A percentile compares a stretch with the other conserved stretches of the same genome.
Conservation (phyloP, 2,329 filamentous ascomycete species). For the Macrophomina phaseolina region DNA sequence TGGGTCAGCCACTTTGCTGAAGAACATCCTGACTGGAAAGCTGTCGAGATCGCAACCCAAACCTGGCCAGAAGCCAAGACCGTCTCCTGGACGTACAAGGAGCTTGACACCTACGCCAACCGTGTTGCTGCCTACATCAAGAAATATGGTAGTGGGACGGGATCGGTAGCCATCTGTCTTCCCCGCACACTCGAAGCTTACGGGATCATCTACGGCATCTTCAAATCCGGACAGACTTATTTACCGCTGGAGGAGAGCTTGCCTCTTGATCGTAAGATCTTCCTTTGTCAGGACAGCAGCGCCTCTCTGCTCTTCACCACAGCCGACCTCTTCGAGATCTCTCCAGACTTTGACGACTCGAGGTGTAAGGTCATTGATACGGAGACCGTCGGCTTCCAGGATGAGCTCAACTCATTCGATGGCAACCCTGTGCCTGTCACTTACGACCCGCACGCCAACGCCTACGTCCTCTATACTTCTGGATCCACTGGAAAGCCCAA, state of each 20-base stretch:
- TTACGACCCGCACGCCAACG: slow-evolving; percentile 14
- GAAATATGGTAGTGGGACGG: slow-evolving; percentile 31
- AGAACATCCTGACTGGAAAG: slow-evolving; percentile 62
- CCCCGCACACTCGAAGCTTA: slow-evolving; percentile 80
- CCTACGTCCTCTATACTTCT: slow-evolving; percentile 83
- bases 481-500: slow-evolving; percentile 98
- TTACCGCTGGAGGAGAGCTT: slow-evolving; percentile 47
- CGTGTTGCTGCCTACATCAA: slow-evolving; percentile 51
- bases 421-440: background rate
- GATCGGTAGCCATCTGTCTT: slow-evolving; percentile 75
- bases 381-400: slow-evolving; percentile 4
- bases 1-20: slow-evolving; percentile 70
- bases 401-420: slow-evolving; percentile 11
- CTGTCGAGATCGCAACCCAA: slow-evolving; percentile 71
- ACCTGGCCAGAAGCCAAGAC: slow-evolving; percentile 46
- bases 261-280: slow-evolving; percentile 40
- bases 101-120: slow-evolving; percentile 19
- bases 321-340: slow-evolving; percentile 27
- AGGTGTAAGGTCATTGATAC: slow-evolving; percentile 30
- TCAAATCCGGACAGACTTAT: slow-evolving; percentile 46
- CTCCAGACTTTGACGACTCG: slow-evolving; percentile 32
- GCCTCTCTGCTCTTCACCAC: slow-evolving; percentile 26
- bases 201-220: slow-evolving; percentile 58
- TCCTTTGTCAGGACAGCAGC: slow-evolving; percentile 38
- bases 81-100: slow-evolving; percentile 52